Conservation (phyloP, 164 flowering plant species). For the Piper longum region DNA sequence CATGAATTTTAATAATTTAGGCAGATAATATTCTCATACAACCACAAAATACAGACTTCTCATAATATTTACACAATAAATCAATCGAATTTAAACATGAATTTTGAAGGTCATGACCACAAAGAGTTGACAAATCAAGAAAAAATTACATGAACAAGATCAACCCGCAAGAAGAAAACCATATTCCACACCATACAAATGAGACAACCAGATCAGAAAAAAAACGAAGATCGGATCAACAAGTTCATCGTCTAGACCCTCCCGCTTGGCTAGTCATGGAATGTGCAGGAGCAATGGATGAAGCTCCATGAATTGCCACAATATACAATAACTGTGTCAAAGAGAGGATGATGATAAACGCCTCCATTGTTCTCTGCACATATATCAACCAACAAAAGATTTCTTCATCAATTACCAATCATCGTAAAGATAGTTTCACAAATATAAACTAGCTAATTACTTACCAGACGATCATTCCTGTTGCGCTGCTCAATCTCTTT, state of each 20-base stretch:
- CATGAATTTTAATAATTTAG: no score
- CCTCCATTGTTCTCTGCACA: constrained; percentile 91
- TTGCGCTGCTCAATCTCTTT: constrained; percentile 48
- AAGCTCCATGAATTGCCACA: constrained; percentile 37
- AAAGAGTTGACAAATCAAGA: not conserved
- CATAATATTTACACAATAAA: no score
- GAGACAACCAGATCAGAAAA: not conserved
- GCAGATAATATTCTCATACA: no score
- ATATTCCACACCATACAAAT: not conserved
- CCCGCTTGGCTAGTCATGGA: not conserved
- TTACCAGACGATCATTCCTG: constrained; percentile 67
- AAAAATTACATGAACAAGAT: no score
- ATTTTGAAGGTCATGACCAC: not conserved
- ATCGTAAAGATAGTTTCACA: no score
- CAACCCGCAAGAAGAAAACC: not conserved
- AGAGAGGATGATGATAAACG: constrained; percentile 68
- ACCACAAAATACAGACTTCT: no score
- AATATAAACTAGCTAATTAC: not conserved
- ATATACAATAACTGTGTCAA: constrained; percentile 64
- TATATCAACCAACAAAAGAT: not conserved
- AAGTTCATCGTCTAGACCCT: constrained; percentile 11
- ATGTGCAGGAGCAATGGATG: not conserved
- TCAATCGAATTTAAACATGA: not conserved
- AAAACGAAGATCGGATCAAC: not conserved
- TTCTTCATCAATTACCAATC: not conserved